A percentile compares a stretch with the other conserved stretches of the same genome.
phyloP scores from a whole-genome alignment of 345 rosid species.

The Cardamine chenopodiifolia region DNA sequence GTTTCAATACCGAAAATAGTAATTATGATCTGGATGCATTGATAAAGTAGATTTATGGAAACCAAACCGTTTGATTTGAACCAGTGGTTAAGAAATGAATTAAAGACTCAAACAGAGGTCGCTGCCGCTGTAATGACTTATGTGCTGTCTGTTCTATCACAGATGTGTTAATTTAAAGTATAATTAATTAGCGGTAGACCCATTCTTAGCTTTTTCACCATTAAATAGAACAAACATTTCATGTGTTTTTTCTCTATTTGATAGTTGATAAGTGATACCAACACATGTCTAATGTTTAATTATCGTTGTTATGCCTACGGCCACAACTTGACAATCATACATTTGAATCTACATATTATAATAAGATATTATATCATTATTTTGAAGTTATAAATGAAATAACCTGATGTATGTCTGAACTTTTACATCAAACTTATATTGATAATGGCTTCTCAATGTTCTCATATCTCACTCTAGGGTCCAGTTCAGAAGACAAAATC shows the following conservation, averaged over 20 bases:
- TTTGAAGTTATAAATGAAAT: neutral
- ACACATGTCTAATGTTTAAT: conserved; percentile 1
- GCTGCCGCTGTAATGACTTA: conserved; percentile 6
- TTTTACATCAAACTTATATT: neutral
- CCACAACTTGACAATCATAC: neutral
- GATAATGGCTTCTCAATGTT: neutral
- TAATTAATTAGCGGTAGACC: conserved; percentile 10
- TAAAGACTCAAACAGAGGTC: conserved; percentile 16
- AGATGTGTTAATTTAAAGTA: neutral
- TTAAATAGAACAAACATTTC: conserved; percentile 13
- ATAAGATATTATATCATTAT: neutral
- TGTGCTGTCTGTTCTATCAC: conserved; percentile 7
- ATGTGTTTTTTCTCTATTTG: conserved; percentile 3
- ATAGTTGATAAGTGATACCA: conserved; percentile 4
- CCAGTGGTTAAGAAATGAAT: neutral
- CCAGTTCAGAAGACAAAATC: neutral
- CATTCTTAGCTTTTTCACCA: neutral
- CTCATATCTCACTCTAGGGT: neutral
- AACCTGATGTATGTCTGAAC: neutral
- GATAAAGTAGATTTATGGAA: neutral
- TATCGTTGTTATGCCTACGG: neutral
- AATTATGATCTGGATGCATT: neutral
- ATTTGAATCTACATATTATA: neutral
- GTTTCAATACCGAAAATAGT: neutral
- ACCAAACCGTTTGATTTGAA: conserved; percentile 7